Evolutionary conservation across 352 stramenopile species (phyloP), one percentile per base, ranked within the genome.

Genomic region (Pythium sukuiense): DNA sequence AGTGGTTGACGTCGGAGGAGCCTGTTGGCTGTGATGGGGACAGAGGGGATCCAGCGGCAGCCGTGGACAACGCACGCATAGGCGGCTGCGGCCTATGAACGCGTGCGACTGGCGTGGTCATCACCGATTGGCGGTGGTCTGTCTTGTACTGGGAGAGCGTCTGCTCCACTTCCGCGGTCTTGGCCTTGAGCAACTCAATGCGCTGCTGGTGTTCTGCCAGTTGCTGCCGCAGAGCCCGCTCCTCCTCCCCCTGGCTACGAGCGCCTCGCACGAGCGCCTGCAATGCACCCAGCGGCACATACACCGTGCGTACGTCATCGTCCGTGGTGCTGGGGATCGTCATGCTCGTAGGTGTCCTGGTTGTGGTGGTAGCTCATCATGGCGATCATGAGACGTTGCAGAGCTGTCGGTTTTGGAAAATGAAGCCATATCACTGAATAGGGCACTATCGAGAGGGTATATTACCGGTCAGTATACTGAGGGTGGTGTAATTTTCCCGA

Each of bases 61-160:
- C 3, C 26, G 26, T 50, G 33, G 32, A 20, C 7, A 24, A 49
- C 11, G 32, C 14, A 33, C 26, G 55, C n/a, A 32, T 50, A 11
- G 32, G 33, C 33, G 14, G 55, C 18, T 33, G 32, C 13, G n/a
- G 55, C 7, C 29, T 33, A 20, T 12, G 32, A 3, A 49, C 7
- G 12, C 35, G 32, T 16, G 18, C 37, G 33, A 26, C 33, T 67
- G 24, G 57, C 35, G 63, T 63, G 4, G 49, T 61, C 20, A 71
- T 52, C 37, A 76, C 64, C 29, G 76, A 85, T 52, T 82, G 70
- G 1, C 73, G 72, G 58, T 89, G 78, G 27, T 81, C 76, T 20
- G 67, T 67, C 48, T 79, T 79, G 70, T 80, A 80, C 62, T 82
- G 72, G 45, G 65, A 67, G 18, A 87, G 76, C 56, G 69, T 76